These are phyloP conservation scores for Fraxinus dipetala DNA, from an alignment of 305 asterid species.

Conservation along the genomic window DNA sequence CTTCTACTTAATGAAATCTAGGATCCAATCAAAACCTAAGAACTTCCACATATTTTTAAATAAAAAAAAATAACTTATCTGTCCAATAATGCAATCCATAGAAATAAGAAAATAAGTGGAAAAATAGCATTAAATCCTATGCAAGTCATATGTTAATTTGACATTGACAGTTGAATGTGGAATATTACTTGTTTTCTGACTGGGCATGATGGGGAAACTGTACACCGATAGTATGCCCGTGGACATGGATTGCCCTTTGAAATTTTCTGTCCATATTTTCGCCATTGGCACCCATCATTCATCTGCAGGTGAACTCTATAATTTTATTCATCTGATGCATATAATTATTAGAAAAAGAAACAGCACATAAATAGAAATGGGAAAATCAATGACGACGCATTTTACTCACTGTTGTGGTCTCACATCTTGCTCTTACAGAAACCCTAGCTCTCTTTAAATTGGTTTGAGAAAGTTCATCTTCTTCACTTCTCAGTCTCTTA, in stretches of 20 bases:
- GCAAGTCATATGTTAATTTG: neutral
- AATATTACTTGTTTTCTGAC: constrained; percentile 72
- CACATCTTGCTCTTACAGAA: constrained; percentile 79
- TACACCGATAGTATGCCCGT: constrained; percentile 86
- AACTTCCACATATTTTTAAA: neutral
- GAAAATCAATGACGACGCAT: neutral
- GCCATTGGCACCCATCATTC: constrained; percentile 94
- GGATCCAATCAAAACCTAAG: neutral
- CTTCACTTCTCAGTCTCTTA: constrained; percentile 41
- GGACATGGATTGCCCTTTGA: constrained; percentile 88
- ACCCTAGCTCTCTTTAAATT: constrained; percentile 76
- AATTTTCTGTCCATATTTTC: constrained; percentile 85
- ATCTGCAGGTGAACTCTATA: constrained; percentile 36
- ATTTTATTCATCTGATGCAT: neutral
- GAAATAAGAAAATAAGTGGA: neutral
- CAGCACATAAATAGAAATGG: neutral
- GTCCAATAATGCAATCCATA: neutral
- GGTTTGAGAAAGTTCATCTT: constrained; percentile 53
- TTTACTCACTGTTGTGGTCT: constrained; percentile 65
- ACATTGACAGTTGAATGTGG: neutral
- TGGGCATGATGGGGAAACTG: constrained; percentile 69
- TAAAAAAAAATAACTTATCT: neutral
- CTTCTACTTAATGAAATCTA: neutral
- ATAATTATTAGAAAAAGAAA: neutral
- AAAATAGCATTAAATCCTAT: neutral